phyloP scores from a whole-genome alignment of 768 basidiomycete species.

The Agrocybe pediades region DNA sequence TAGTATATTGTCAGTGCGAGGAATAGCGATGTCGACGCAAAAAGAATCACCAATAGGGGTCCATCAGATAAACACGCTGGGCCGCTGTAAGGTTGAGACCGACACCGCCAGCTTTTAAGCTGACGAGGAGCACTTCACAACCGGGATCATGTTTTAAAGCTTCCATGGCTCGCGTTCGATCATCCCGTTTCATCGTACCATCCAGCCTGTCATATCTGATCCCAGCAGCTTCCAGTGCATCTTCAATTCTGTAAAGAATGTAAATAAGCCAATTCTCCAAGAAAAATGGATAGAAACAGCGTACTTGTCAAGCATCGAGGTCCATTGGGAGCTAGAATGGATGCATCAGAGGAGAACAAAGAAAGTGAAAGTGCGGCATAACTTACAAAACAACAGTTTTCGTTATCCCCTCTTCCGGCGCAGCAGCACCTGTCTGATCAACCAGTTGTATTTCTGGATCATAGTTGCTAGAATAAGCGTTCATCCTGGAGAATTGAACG shows the following conservation, averaged over 20 bases:
- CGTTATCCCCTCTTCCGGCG: slow-evolving; percentile 63
- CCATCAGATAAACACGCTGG: slow-evolving; percentile 92
- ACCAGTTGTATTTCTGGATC: slow-evolving; percentile 84
- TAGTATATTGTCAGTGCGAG: slow-evolving; percentile 5
- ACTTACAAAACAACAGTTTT: slow-evolving; percentile 97
- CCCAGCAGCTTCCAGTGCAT: slow-evolving; percentile 77
- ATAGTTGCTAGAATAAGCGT: slow-evolving; percentile 88
- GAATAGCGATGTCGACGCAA: background rate
- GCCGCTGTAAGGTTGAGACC: slow-evolving; percentile 96
- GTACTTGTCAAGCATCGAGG: slow-evolving; percentile 89
- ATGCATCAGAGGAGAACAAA: slow-evolving; percentile 12
- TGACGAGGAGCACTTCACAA: slow-evolving; percentile 94
- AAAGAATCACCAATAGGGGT: slow-evolving; percentile 83
- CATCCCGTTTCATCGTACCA: slow-evolving; percentile 97
- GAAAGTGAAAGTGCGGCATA: slow-evolving; percentile 12
- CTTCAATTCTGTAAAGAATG: slow-evolving; percentile 65
- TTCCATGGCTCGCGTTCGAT: slow-evolving; percentile 90
- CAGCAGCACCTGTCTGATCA: slow-evolving; percentile 68
- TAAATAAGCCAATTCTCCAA: slow-evolving; percentile 12
- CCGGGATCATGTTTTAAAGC: slow-evolving; percentile 85
- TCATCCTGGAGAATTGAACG: slow-evolving; percentile 75
- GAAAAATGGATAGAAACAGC: slow-evolving; percentile 22
- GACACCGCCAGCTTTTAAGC: slow-evolving; percentile 95
- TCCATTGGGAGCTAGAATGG: slow-evolving; percentile 88
- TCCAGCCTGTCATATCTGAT: slow-evolving; percentile 93